phyloP scores from a whole-genome alignment of 257 asterid species.

The Datura wrightii region DNA sequence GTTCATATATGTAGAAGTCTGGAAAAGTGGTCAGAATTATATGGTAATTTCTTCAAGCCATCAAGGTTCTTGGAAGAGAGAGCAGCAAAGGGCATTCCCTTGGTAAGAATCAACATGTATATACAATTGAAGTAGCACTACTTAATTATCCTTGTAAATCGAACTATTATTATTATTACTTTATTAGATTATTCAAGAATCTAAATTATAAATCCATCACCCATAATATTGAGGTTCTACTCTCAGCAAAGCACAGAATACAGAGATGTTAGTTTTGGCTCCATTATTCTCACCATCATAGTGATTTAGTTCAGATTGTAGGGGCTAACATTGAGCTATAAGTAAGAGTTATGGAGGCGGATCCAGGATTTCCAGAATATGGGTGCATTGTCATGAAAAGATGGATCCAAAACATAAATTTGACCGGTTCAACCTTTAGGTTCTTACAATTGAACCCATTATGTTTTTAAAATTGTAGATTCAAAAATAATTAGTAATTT shows the following conservation, averaged over 20 bases:
- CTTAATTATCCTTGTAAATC: background rate
- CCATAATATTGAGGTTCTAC: background rate
- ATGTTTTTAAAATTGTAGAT: no score
- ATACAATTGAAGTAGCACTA: background rate
- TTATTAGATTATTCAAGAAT: background rate
- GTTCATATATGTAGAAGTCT: constrained; percentile 69
- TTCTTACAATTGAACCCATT: no score
- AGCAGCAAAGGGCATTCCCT: constrained; percentile 78
- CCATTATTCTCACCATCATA: no score
- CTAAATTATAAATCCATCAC: background rate
- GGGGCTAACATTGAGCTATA: no score
- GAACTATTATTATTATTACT: background rate
- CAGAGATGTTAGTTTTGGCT: no score
- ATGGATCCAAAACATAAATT: no score
- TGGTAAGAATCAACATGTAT: constrained; percentile 57
- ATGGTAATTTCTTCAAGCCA: constrained; percentile 80
- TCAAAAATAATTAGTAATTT: no score
- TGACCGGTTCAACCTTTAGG: no score
- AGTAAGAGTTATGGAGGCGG: no score
- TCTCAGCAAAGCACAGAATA: background rate
- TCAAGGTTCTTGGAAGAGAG: constrained; percentile 84
- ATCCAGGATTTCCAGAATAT: no score
- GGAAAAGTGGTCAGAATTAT: constrained; percentile 65
- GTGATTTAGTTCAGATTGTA: no score
- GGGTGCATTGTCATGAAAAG: no score